Percentiles rank a stretch among this genome's conserved stretches.
phyloP scores from a whole-genome alignment of 2,329 filamentous ascomycete species.

The Orbilia javanica region DNA sequence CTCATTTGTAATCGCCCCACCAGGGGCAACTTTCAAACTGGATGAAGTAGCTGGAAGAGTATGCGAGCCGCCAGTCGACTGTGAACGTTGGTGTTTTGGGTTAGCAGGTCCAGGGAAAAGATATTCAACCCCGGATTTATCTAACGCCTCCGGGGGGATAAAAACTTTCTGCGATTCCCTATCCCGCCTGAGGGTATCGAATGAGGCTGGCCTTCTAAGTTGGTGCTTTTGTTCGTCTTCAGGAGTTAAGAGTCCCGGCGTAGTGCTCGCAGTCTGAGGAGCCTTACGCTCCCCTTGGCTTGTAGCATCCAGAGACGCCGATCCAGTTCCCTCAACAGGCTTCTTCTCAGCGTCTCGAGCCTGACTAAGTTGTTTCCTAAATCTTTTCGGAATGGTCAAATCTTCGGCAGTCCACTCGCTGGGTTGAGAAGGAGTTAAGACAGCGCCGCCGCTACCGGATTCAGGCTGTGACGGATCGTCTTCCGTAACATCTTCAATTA shows the following conservation, averaged over 20 bases:
- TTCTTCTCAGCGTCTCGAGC: slow-evolving; percentile 4
- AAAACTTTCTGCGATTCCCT: slow-evolving; percentile 48
- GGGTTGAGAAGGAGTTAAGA: slow-evolving; percentile 34
- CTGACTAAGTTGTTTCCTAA: slow-evolving; percentile 22
- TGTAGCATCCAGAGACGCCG: not conserved
- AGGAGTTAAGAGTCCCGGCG: slow-evolving; percentile 35
- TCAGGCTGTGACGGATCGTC: not conserved
- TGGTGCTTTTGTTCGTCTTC: slow-evolving; percentile 14
- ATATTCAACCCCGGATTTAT: slow-evolving; percentile 28
- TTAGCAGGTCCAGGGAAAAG: slow-evolving; percentile 17
- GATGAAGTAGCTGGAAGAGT: not conserved
- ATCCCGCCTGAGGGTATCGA: slow-evolving; percentile 21
- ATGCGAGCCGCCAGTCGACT: slow-evolving; percentile 16
- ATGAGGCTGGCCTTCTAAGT: slow-evolving; percentile 37
- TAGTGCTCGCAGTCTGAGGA: slow-evolving; percentile 39
- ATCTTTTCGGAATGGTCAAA: slow-evolving; percentile 19
- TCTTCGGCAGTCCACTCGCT: slow-evolving; percentile 45
- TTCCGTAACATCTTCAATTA: slow-evolving; percentile 5
- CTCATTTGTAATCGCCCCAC: slow-evolving; percentile 12
- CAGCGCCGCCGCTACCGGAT: not conserved
- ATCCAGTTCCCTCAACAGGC: not conserved
- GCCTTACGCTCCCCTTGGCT: not conserved
- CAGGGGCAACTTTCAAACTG: slow-evolving; percentile 6
- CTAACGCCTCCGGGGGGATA: slow-evolving; percentile 33
- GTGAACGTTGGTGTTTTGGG: slow-evolving; percentile 34